Percentiles rank a stretch among this genome's conserved stretches.
Evolutionary conservation across 2,329 filamentous ascomycete species (phyloP).

Genomic region (Fusarium goolgardi): DNA sequence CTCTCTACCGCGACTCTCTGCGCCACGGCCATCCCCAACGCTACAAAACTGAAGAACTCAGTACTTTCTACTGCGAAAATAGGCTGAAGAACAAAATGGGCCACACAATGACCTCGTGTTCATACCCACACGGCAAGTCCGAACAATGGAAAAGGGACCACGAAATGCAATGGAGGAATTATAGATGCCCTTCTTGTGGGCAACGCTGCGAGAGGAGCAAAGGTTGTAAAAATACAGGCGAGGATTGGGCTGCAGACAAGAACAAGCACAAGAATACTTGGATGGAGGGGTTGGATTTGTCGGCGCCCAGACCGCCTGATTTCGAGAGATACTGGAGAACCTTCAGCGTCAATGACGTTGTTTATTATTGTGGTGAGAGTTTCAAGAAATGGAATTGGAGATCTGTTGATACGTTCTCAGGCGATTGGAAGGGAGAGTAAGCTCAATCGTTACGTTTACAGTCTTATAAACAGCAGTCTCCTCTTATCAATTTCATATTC

Average conservation of each 20-base stretch:
- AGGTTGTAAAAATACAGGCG: neutral
- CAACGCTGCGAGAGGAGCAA: constrained; percentile 6
- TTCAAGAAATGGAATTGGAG: constrained; percentile 17
- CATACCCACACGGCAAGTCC: neutral
- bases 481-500: neutral
- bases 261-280: neutral
- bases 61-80: neutral
- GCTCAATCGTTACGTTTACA: neutral
- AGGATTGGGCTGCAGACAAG: neutral
- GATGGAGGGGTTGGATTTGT: neutral
- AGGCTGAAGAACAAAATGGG: constrained; percentile 9
- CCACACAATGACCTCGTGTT: neutral
- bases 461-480: too few species aligned
- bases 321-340: constrained; percentile 17
- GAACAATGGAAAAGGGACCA: constrained; percentile 1
- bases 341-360: neutral
- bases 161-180: neutral
- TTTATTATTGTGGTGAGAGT: neutral
- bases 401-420: constrained; percentile 8
- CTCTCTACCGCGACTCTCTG: constrained; percentile 10
- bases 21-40: neutral
- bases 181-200: neutral
- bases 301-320: neutral
- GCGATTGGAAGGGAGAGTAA: neutral
- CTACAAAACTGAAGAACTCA: neutral